Percentiles rank a stretch among this genome's conserved stretches.
Conservation (phyloP, 2,329 filamentous ascomycete species). For the Apiospora malaysiana region DNA sequence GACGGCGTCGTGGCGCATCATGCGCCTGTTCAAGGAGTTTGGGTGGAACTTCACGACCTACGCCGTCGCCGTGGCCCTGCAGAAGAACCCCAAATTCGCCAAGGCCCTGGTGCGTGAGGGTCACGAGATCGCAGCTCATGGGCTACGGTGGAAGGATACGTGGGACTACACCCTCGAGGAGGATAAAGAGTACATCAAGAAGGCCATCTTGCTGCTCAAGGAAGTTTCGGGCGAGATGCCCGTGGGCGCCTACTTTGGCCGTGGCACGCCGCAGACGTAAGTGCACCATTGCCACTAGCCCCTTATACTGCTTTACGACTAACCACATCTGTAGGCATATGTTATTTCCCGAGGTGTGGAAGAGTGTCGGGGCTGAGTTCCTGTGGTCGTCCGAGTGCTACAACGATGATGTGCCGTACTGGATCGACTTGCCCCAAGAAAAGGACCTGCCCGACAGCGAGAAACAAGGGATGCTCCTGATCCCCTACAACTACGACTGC, state of each 20-base stretch:
- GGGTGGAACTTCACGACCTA: constrained; percentile 50
- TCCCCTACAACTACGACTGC: constrained; percentile 46
- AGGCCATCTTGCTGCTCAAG: constrained; percentile 42
- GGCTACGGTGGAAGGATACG: constrained; percentile 49
- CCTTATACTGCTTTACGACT: too few species aligned
- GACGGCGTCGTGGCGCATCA: constrained; percentile 43
- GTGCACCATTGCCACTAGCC: background rate
- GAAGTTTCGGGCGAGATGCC: constrained; percentile 41
- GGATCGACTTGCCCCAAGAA: constrained; percentile 38
- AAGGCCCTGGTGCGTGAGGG: constrained; percentile 46
- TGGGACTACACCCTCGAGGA: constrained; percentile 44
- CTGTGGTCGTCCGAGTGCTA: constrained; percentile 38
- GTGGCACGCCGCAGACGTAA: constrained; percentile 38
- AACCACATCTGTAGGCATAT: too few species aligned
- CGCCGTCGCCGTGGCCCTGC: constrained; percentile 46
- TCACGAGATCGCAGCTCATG: constrained; percentile 49
- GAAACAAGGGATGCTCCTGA: constrained; percentile 45
- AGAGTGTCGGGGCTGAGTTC: constrained; percentile 35
- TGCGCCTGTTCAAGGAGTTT: constrained; percentile 48
- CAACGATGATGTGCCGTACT: constrained; percentile 39
- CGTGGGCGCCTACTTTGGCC: constrained; percentile 43
- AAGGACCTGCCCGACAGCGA: constrained; percentile 36
- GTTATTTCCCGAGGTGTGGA: constrained; percentile 37
- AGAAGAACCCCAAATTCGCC: constrained; percentile 47
- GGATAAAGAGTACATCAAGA: constrained; percentile 46